Base-by-base conservation (phyloP, 2,329 filamentous ascomycete genomes). In the Davidsoniella australis region DNA sequence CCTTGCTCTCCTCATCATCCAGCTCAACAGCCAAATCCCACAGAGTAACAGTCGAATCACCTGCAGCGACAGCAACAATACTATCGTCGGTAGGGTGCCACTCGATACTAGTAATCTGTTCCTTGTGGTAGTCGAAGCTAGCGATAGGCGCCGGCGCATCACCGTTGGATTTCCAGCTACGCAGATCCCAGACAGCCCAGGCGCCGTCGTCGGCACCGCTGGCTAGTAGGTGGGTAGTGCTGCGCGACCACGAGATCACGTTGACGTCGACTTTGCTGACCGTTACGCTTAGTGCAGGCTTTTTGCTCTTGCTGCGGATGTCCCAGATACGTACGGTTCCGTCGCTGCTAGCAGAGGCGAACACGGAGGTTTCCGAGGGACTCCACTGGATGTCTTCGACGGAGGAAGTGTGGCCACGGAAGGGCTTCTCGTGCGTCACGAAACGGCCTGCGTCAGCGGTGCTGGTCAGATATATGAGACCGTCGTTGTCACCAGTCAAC, bases 71-170 rank as follows among this genome's bases (percentile, higher is more conserved):
- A 2, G 86, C 84, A 14, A 98, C 78, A 59, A 96, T 93, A 62
- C 84, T 93, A 70, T 98, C 89, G 60, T 98, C 91, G 1, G 85
- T 89, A 2, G 91, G 89, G 64, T 96, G 89, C 89, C 91, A 98
- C 68, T 96, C 88, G 38, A 98, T 76, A 57, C 82, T 86, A 5
- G 91, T 98, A 58, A 98, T 86, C 58, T 94, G 91, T 65, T 95
- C 86, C 65, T 86, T 89, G 72, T 98, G 88, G 71, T 94, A 96
- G 60, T 79, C 74, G 67, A 96, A 98, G 58, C 82, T 83, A 3
- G 91, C 91, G n/a, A 96, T 84, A 1, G 91, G 84, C 44, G 80
- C 80, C 5, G 83, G 81, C 67, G 71, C 75, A 57, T 72, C 66
- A 5, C 67, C 67, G 29, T 68, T 62, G 50, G 62, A 64, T 68